A percentile compares a stretch with the other conserved stretches of the same genome.
phyloP scores from a whole-genome alignment of 345 rosid genomes.

The Durio zibethinus region DNA sequence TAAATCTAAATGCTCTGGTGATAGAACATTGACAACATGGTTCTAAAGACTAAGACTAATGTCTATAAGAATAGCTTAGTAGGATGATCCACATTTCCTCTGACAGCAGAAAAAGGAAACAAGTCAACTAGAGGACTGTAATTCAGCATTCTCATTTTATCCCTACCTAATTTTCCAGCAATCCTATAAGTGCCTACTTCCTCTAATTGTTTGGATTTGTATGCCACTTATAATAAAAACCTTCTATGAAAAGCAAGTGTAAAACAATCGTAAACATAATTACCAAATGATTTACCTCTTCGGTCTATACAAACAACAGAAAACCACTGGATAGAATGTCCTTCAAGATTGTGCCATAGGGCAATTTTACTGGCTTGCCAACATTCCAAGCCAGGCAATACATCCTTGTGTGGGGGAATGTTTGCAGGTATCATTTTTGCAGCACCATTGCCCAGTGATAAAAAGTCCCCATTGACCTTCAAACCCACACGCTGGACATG shows the following conservation, averaged over 20 bases:
- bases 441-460: slow-evolving; percentile 60
- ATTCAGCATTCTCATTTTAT: neutral
- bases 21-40: neutral
- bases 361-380: slow-evolving; percentile 90
- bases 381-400: slow-evolving; percentile 76
- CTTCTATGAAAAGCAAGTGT: neutral
- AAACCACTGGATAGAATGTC: slow-evolving; percentile 89
- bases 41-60: neutral
- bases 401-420: slow-evolving; percentile 65
- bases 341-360: slow-evolving; percentile 88
- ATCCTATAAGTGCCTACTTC: neutral
- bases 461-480: slow-evolving; percentile 37
- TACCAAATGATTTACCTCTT: slow-evolving; percentile 49
- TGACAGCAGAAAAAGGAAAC: neutral
- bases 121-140: neutral
- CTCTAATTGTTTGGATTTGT: neutral
- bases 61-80: neutral
- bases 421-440: slow-evolving; percentile 63
- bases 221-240: neutral
- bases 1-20: neutral
- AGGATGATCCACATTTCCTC: neutral
- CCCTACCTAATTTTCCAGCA: neutral
- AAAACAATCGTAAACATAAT: neutral
- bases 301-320: slow-evolving; percentile 82
- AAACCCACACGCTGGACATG: slow-evolving; percentile 42